phyloP scores from a whole-genome alignment of 495 filamentous ascomycete genomes.

The Tricharina praecox region DNA sequence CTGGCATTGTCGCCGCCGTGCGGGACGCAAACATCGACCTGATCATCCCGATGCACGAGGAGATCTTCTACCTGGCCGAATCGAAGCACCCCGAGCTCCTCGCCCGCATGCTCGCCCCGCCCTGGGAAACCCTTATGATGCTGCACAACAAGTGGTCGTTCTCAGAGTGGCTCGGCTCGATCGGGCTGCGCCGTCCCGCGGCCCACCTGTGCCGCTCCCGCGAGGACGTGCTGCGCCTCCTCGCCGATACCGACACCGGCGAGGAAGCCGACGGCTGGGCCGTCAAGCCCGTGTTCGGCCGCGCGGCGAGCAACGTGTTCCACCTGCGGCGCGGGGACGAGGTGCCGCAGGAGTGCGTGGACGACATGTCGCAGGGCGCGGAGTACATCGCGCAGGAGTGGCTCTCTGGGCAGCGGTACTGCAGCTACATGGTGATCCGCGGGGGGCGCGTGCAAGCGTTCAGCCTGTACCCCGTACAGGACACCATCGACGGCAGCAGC shows the following conservation, averaged over 20 bases:
- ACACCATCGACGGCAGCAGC: slow-evolving; percentile 24
- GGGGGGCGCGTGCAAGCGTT: slow-evolving; percentile 12
- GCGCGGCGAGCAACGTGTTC: slow-evolving; percentile 17
- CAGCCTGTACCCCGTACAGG: slow-evolving; percentile 20
- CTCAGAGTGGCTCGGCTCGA: slow-evolving; percentile 8
- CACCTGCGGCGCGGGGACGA: slow-evolving; percentile 16
- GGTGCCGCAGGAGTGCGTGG: background rate
- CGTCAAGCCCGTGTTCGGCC: slow-evolving; percentile 26
- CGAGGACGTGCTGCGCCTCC: slow-evolving; percentile 7
- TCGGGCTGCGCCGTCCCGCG: slow-evolving; percentile 16
- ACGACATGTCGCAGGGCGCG: slow-evolving; percentile 10
- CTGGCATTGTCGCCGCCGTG: slow-evolving; percentile 13
- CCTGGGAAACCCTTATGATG: slow-evolving; percentile 11
- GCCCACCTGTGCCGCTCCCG: slow-evolving; percentile 13
- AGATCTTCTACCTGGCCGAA: slow-evolving; percentile 27
- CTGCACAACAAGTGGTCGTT: slow-evolving; percentile 28
- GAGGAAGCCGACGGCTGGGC: slow-evolving; percentile 21
- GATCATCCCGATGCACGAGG: slow-evolving; percentile 27
- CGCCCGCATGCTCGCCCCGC: slow-evolving; percentile 17
- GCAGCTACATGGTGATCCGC: slow-evolving; percentile 19
- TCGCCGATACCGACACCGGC: background rate
- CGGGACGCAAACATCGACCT: slow-evolving; percentile 23
- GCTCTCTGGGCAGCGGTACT: slow-evolving; percentile 20
- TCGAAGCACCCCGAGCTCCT: slow-evolving; percentile 9
- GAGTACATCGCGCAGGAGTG: slow-evolving; percentile 26